These are phyloP conservation scores for Trichosporon sp. DNA, from an alignment of 1,284 basidiomycete genomes.

Conservation along the genomic window DNA sequence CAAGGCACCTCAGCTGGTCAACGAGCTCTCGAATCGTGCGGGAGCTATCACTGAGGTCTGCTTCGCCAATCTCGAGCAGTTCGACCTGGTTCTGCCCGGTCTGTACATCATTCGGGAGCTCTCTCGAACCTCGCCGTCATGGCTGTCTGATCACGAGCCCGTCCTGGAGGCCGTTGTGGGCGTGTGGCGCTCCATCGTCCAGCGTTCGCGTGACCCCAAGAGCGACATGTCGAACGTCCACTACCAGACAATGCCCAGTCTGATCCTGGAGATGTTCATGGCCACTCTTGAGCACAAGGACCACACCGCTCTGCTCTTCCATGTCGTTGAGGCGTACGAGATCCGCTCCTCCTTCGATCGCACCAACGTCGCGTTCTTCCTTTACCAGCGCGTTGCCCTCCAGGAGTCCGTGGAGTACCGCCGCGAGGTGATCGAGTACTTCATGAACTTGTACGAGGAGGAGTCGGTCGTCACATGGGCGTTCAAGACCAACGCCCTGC, in stretches of 20 bases:
- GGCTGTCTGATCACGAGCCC: constrained; percentile 55
- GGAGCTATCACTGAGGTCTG: constrained; percentile 59
- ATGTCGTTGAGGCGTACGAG: constrained; percentile 76
- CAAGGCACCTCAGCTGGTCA: constrained; percentile 68
- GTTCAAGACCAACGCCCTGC: constrained; percentile 81
- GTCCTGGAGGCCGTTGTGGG: constrained; percentile 62
- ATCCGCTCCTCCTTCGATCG: constrained; percentile 77
- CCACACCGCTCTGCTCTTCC: constrained; percentile 82
- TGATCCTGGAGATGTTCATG: constrained; percentile 72
- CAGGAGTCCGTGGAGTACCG: constrained; percentile 59
- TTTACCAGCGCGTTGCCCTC: constrained; percentile 76
- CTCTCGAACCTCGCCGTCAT: constrained; percentile 57
- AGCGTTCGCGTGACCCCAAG: constrained; percentile 35
- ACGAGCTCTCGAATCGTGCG: constrained; percentile 64
- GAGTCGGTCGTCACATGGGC: constrained; percentile 58
- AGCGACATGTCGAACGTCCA: constrained; percentile 48
- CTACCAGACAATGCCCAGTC: constrained; percentile 61
- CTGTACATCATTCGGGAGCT: constrained; percentile 75
- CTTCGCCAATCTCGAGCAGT: constrained; percentile 55
- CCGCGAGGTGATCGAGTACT: constrained; percentile 75
- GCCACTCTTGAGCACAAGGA: constrained; percentile 58
- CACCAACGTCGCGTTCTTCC: constrained; percentile 74
- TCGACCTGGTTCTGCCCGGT: constrained; percentile 59
- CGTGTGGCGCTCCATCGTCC: constrained; percentile 59
- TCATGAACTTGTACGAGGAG: constrained; percentile 77